Base-by-base conservation (phyloP, 345 rosid species). In the Populus nigra region DNA sequence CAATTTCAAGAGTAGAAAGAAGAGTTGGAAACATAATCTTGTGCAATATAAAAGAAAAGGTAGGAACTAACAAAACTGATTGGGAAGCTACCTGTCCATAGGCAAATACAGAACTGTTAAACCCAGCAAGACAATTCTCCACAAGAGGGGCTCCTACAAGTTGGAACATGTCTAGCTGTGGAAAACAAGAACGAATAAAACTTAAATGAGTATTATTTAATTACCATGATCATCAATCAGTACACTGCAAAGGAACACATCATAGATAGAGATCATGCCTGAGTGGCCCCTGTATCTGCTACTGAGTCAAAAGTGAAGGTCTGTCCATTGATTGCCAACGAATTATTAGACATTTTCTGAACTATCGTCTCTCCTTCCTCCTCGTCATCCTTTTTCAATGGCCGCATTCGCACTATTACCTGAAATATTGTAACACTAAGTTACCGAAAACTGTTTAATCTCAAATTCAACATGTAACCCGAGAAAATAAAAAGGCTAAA, bases 71-170 rank as follows among this genome's bases (percentile, higher is more conserved):
- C 18, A 55, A 33, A 80, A 61, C 66, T 49, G 61, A 50, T 45
- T 11, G 22, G 66, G 31, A 29, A 80, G 73, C 20, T 73, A 96
- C 99, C 98, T 94, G 98, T 77, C 99, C 99, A 76, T 94, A 96
- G 43, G 98, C 99, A 84, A 96, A 96, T 5, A 96, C 96, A 61
- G 99, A 96, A 83, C 99, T 94, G 81, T 96, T 96, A 75, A 96
- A 96, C 65, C 99, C 99, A 39, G 99, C 92, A 16, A 96, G 83
- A 83, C 99, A 96, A 72, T 96, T 96, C 75, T 96, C 98, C 6
- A 96, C 98, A 0, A 96, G 94, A 68, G 99, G 97, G 27, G 83
- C 88, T 71, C 99, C 99, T 17, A 94, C 90, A 50, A 89, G 97
- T 88, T 91, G 85, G 79, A 94, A 96, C 33, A 96, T 88, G 73